These are phyloP conservation scores for Neurospora discreta DNA, from an alignment of 495 filamentous ascomycete genomes.

Conservation along the genomic window DNA sequence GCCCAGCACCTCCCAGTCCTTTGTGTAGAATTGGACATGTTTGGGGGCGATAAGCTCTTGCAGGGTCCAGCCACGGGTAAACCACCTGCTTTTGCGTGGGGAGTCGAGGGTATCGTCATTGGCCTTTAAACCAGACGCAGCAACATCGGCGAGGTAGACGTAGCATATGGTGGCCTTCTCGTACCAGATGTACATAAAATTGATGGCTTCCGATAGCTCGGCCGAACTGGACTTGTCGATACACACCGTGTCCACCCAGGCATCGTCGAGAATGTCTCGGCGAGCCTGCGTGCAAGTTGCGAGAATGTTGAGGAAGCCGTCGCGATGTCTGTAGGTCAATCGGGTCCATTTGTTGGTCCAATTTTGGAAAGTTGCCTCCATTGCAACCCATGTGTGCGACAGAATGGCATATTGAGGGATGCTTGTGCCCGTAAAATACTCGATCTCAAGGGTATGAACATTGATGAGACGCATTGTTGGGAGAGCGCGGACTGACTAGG, in stretches of 20 bases:
- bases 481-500: not conserved
- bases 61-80: constrained; percentile 30
- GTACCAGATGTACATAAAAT: constrained; percentile 35
- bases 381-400: constrained; percentile 25
- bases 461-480: constrained; percentile 24
- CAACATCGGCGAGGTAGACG: constrained; percentile 28
- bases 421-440: constrained; percentile 16
- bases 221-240: constrained; percentile 35
- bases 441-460: constrained; percentile 12
- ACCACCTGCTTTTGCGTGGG: constrained; percentile 20
- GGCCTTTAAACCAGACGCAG: not conserved
- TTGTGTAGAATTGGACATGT: constrained; percentile 21
- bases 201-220: constrained; percentile 34
- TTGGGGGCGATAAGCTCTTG: constrained; percentile 28
- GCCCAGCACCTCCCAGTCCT: constrained; percentile 21
- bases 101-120: not conserved
- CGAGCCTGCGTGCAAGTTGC: constrained; percentile 10
- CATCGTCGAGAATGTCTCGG: constrained; percentile 10
- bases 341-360: constrained; percentile 6
- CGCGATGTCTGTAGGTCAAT: constrained; percentile 12
- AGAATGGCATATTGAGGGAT: constrained; percentile 25
- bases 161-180: constrained; percentile 24
- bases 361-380: constrained; percentile 24
- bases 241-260: constrained; percentile 33
- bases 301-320: constrained; percentile 20